A percentile compares a stretch with the other conserved stretches of the same genome.
Evolutionary conservation across 2,329 filamentous ascomycete species (phyloP).

Genomic region (Diplocarpon mali): DNA sequence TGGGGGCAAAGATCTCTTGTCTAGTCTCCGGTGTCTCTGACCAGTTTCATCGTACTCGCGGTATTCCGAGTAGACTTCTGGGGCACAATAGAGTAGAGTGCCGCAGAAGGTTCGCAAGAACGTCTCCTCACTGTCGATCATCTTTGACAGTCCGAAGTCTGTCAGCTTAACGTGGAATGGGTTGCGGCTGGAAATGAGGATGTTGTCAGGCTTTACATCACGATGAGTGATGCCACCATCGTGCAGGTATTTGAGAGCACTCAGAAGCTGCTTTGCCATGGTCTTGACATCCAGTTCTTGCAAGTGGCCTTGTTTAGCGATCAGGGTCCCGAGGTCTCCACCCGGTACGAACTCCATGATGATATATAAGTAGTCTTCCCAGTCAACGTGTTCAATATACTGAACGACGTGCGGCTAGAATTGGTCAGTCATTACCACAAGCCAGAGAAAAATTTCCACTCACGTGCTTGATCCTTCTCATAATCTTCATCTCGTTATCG

Average conservation of each 20-base stretch:
- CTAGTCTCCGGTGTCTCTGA: conserved; percentile 34
- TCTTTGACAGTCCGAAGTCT: conserved; percentile 94
- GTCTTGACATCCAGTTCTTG: conserved; percentile 56
- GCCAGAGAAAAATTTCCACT: conserved; percentile 29
- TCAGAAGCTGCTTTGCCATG: conserved; percentile 67
- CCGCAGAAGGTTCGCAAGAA: conserved; percentile 96
- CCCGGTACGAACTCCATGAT: conserved; percentile 88
- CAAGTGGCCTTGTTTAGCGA: conserved; percentile 51
- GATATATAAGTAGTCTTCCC: conserved; percentile 74
- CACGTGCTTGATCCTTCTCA: conserved; percentile 75
- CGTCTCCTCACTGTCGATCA: conserved; percentile 79
- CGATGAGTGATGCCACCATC: conserved; percentile 84
- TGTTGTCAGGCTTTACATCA: conserved; percentile 99
- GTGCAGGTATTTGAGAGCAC: conserved; percentile 80
- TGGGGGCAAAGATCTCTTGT: conserved; percentile 19
- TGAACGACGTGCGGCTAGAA: conserved; percentile 73
- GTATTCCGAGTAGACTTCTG: conserved; percentile 81
- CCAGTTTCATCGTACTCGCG: conserved; percentile 57
- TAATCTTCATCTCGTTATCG: conserved; percentile 95
- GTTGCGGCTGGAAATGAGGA: conserved; percentile 62
- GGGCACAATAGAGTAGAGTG: conserved; percentile 88
- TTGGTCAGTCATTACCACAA: conserved; percentile 14
- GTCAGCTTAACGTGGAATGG: conserved; percentile 83
- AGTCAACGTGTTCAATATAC: conserved; percentile 81
- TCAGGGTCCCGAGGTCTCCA: conserved; percentile 71